Conservation (phyloP, 2,329 filamentous ascomycete species). For the Aspergillus pseudonomiae region DNA sequence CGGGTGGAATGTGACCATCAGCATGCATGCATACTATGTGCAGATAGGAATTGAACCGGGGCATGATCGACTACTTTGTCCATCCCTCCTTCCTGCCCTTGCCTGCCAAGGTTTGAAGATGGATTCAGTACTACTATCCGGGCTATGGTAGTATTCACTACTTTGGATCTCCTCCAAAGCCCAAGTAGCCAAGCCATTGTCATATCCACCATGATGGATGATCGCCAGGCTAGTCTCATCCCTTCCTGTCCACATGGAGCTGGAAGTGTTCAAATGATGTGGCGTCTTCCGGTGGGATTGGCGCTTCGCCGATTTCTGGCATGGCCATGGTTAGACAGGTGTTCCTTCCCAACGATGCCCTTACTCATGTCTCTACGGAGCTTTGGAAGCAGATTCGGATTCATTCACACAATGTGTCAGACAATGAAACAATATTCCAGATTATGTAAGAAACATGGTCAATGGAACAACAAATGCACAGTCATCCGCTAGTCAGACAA, state of each 20-base stretch:
- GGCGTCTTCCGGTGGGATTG: conserved; percentile 9
- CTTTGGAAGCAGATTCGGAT: not conserved
- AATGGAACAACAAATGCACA: not conserved
- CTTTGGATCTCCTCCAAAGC: not conserved
- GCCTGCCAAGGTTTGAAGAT: conserved; percentile 8
- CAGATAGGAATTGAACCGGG: not conserved
- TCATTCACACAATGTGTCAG: not conserved
- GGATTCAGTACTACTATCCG: not conserved
- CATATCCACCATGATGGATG: not conserved
- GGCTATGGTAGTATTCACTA: not conserved
- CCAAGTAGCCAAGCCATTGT: not conserved
- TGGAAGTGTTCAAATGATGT: conserved; percentile 3
- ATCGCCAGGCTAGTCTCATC: not conserved
- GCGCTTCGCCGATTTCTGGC: conserved; percentile 7
- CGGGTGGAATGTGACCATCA: conserved; percentile 20
- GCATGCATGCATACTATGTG: conserved; percentile 13
- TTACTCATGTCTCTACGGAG: conserved; percentile 1
- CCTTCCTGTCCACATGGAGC: conserved; percentile 11
- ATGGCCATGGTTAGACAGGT: not conserved
- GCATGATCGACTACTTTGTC: conserved; percentile 4
- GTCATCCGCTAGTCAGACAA: not conserved
- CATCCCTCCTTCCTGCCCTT: conserved; percentile 10
- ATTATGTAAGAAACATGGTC: not conserved
- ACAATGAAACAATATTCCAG: conserved; percentile 1
- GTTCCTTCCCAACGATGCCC: conserved; percentile 6